Evolutionary conservation across 2,329 filamentous ascomycete genomes (phyloP), one percentile per base, ranked within the genome.

Genomic region (Botrytis aclada): DNA sequence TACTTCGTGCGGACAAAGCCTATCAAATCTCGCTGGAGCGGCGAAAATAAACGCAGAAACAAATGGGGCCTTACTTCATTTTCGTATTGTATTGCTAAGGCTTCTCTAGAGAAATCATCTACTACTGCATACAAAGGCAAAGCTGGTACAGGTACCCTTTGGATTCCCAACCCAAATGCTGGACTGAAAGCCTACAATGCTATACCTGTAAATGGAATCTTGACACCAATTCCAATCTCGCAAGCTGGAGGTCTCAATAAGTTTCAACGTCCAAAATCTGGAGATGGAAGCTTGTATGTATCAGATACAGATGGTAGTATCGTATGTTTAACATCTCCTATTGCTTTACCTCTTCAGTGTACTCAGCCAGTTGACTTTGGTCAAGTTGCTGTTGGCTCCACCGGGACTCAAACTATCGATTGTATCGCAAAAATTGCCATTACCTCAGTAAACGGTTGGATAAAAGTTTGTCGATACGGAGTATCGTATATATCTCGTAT

Each of bases 181-280:
- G 82, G 82, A 22, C 74, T 84, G 20, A 77, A 80, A 54, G 82
- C 82, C 3, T 83, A 78, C 73, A 78, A 80, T 66, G 81, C 82
- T 10, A 81, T 84, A 2, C 83, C 83, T 5, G 77, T 80, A 47
- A 80, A 82, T 74, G 81, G 80, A 9, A 75, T 77, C 1, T 72
- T 83, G 56, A 75, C 77, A 20, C 75, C 77, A 22, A 81, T 83
- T 73, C 74, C 78, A n/a, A 41, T 83, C 34, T 80, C 81, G 4
- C 78, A 78, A 66, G 79, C 81, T 7, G 79, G 80, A 25, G 80
- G 82, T 14, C 76, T 81, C 16, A 80, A 80, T 41, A 82, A 82
- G 72, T 84, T 82, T 73, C 80, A 80, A 32, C 75, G 82, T 43
- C 82, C 82, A 8, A 79, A 80, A 9, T 84, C 83, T 75, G 82